A percentile compares a stretch with the other conserved stretches of the same genome.
Evolutionary conservation across 208 protist species (phyloP).

Genomic region (Leishmania gerbilli): DNA sequence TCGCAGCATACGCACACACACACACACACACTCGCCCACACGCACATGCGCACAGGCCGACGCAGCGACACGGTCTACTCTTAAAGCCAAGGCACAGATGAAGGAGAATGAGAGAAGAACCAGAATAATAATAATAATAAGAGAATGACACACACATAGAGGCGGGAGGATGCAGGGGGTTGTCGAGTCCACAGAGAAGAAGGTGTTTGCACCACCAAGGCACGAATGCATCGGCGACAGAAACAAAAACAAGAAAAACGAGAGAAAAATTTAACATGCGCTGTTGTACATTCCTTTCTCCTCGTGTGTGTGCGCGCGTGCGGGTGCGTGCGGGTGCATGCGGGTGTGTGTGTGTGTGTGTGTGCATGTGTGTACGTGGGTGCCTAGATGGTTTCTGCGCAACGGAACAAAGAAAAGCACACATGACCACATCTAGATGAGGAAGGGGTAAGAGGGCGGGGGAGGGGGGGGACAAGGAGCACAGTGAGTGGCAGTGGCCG

Average conservation of each 20-base stretch:
- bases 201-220: too few species aligned
- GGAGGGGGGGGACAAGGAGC: background rate
- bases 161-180: too few species aligned
- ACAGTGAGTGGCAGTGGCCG: background rate
- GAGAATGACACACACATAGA: too few species aligned
- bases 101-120: background rate
- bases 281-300: background rate
- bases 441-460: too few species aligned
- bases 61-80: background rate
- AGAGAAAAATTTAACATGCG: background rate
- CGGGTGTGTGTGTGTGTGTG: background rate
- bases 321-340: background rate
- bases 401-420: background rate
- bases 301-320: background rate
- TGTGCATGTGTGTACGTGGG: background rate
- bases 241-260: background rate
- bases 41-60: background rate
- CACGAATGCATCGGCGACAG: background rate
- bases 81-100: slow-evolving; percentile 10
- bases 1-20: background rate
- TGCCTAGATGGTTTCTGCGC: background rate
- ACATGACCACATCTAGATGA: too few species aligned
- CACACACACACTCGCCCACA: background rate
- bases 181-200: too few species aligned
- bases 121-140: too few species aligned